Base-by-base conservation (phyloP, 2,329 filamentous ascomycete genomes). In the Nemania sp. region DNA sequence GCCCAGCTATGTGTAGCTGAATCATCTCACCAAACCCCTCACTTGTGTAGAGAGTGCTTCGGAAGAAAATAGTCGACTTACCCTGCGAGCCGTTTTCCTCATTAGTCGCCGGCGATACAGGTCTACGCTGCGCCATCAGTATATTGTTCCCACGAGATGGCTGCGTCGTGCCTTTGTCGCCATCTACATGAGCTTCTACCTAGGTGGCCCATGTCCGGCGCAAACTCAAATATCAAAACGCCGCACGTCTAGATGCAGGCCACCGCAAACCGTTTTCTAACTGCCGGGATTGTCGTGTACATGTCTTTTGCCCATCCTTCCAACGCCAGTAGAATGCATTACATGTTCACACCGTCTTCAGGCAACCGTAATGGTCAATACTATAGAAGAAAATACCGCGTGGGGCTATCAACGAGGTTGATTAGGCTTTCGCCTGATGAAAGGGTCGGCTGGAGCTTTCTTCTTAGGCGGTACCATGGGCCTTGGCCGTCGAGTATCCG, bases 381-480 rank as follows among this genome's bases (percentile, higher is more conserved):
- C 39, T 54, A 57, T 13, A 46, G 5, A 35, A 48, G 21, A 13
- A 43, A 43, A 25, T 13, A 18, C 13, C 53, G 13, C 40, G 34
- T 17, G 18, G 12, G 39, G 6, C 25, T 21, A n/a, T 60, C 40
- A 70, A 25, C 54, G 65, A 56, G 68, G 69, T 48, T 54, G 66
- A 51, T 68, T 71, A 13, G 68, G 69, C 48, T 71, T 71, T 57
- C 68, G 65, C 46, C 54, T 68, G 59, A 71, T 71, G 39, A 71
- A 71, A 43, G 69, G 69, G 48, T 71, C 68, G 1, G 67, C 42
- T 15, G 67, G 49, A 12, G 48, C 11, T 40, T 55, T 64, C 48
- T 59, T 66, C 45, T 37, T 65, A 2, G 56, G 59, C 17, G 65
- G 54, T 39, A 40, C 46, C 17, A 64, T 64, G 17, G 53, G 61